A percentile compares a stretch with the other conserved stretches of the same genome.
Evolutionary conservation across 495 filamentous ascomycete species (phyloP).

Genomic region (Tuber microsphaerosporum): DNA sequence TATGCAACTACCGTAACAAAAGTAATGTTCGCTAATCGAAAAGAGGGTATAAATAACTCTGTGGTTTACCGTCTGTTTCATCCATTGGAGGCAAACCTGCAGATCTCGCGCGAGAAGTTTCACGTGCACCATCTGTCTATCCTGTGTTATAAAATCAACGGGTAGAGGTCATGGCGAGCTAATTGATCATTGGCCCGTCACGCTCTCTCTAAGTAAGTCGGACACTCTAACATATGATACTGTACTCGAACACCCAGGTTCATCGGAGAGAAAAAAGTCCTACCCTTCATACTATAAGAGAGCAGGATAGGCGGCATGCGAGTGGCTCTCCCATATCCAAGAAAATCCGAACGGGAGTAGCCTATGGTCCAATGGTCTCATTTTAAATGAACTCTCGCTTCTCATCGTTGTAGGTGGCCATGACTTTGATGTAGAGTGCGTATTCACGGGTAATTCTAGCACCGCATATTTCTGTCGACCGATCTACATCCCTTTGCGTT

Average conservation of each 20-base stretch:
- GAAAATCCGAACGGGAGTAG: background rate
- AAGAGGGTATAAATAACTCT: background rate
- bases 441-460: background rate
- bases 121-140: background rate
- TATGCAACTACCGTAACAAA: background rate
- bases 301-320: background rate
- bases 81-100: background rate
- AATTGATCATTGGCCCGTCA: background rate
- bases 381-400: background rate
- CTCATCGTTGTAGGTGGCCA: background rate
- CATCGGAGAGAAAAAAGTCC: background rate
- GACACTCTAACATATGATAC: background rate
- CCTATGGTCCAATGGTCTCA: background rate
- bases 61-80: background rate
- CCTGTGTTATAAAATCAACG: background rate
- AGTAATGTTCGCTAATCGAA: background rate
- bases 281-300: background rate
- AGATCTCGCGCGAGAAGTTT: background rate
- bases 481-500: background rate
- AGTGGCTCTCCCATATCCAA: background rate
- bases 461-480: slow-evolving; percentile 1
- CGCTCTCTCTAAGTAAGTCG: background rate
- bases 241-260: background rate
- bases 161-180: background rate
- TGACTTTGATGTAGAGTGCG: background rate